These are phyloP conservation scores for Nigrograna mackinnonii DNA, from an alignment of 2,329 filamentous ascomycete genomes.

Conservation along the genomic window DNA sequence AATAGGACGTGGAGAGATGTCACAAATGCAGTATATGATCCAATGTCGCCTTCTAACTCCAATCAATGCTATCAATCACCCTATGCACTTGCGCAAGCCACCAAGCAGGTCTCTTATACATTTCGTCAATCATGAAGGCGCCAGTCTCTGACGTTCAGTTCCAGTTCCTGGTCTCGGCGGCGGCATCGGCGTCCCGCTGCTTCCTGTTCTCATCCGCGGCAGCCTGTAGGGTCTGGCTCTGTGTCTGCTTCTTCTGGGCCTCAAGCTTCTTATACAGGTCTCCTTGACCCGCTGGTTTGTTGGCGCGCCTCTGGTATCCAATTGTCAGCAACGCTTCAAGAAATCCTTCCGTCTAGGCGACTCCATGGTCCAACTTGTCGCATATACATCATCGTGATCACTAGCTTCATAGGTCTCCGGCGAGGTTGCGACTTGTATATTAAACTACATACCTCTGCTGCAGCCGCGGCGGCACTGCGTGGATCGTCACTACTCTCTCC, in stretches of 20 bases:
- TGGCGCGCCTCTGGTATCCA: conserved; percentile 64
- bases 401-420: not conserved
- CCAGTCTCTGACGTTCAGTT: conserved; percentile 54
- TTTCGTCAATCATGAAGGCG: too few relatives aligned
- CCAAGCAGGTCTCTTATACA: too few relatives aligned
- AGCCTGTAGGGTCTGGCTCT: conserved; percentile 68
- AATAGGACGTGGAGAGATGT: too few relatives aligned
- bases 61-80: too few relatives aligned
- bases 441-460: conserved; percentile 72
- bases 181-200: conserved; percentile 69
- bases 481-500: conserved; percentile 57
- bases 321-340: too few relatives aligned
- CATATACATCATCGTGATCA: not conserved
- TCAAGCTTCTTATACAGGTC: conserved; percentile 66
- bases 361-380: not conserved
- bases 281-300: conserved; percentile 56
- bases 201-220: conserved; percentile 68
- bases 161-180: conserved; percentile 60
- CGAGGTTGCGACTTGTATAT: too few relatives aligned
- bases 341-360: not conserved
- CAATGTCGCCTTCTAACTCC: too few relatives aligned
- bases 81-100: too few relatives aligned
- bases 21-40: too few relatives aligned
- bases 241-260: conserved; percentile 75
- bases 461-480: conserved; percentile 73